Percentiles rank a stretch among this genome's conserved stretches.
Evolutionary conservation across 2,329 filamentous ascomycete genomes (phyloP).

Genomic region (Fusarium musae): DNA sequence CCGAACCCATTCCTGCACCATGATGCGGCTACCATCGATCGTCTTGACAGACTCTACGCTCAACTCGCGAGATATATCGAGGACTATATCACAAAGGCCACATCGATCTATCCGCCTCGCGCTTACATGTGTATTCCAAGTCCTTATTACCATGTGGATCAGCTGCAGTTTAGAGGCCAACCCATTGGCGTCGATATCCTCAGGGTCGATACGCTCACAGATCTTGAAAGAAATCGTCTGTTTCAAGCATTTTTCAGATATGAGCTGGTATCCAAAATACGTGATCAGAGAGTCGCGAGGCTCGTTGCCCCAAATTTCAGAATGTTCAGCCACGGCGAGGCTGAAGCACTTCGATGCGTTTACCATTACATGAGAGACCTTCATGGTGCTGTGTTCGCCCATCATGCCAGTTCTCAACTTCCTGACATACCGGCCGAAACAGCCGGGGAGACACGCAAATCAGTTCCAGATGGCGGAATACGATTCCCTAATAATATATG

Average conservation of each 20-base stretch:
- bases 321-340: not conserved
- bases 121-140: not conserved
- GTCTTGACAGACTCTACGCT: not conserved
- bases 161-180: not conserved
- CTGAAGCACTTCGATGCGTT: not conserved
- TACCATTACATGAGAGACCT: not conserved
- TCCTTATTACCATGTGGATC: not conserved
- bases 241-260: not conserved
- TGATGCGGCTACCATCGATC: not conserved
- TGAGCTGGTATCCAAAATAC: not conserved
- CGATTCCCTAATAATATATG: rapidly evolving
- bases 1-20: not conserved
- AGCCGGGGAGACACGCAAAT: not conserved
- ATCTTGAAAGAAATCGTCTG: rapidly evolving
- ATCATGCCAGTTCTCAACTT: rapidly evolving
- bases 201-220: not conserved
- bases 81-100: not conserved
- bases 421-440: rapidly evolving
- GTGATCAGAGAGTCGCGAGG: no score
- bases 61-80: not conserved
- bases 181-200: not conserved
- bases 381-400: not conserved
- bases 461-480: rapidly evolving
- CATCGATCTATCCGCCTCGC: not conserved
- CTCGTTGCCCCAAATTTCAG: not conserved